Percentiles rank a stretch among this genome's conserved stretches.
Evolutionary conservation across 768 basidiomycete genomes (phyloP).

Genomic region (Lentinula aciculospora): DNA sequence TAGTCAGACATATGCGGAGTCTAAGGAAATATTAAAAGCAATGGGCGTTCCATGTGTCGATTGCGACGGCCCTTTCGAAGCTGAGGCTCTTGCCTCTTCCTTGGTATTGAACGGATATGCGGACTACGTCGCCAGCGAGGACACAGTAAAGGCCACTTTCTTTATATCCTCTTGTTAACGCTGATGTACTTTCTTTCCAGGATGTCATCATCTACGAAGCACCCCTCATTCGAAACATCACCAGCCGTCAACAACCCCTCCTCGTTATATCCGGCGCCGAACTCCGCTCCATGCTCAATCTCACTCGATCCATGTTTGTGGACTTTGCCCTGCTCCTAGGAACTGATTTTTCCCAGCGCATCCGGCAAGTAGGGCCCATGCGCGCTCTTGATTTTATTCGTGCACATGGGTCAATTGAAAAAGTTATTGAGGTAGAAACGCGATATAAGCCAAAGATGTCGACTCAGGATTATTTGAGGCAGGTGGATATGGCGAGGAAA

Average conservation of each 20-base stretch:
- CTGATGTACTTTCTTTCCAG: conserved; percentile 25
- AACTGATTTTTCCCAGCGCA: conserved; percentile 85
- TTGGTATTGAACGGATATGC: conserved; percentile 71
- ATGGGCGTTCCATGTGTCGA: conserved; percentile 85
- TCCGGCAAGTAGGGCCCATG: conserved; percentile 74
- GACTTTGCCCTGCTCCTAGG: conserved; percentile 87
- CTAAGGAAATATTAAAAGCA: conserved; percentile 59
- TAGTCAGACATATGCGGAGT: conserved; percentile 60
- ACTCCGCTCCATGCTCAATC: conserved; percentile 50
- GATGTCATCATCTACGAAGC: conserved; percentile 82
- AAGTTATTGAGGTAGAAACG: conserved; percentile 45
- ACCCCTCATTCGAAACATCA: conserved; percentile 75
- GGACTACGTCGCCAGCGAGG: conserved; percentile 89
- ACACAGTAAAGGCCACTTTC: conserved; percentile 52
- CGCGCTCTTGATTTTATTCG: conserved; percentile 75
- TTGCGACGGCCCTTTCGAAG: conserved; percentile 66
- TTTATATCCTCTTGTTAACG: neutral
- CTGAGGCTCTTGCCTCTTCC: conserved; percentile 79
- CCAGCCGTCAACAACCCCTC: conserved; percentile 54
- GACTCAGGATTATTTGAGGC: conserved; percentile 49
- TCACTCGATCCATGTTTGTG: conserved; percentile 56
- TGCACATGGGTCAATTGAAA: conserved; percentile 67
- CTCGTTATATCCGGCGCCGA: conserved; percentile 57
- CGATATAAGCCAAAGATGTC: conserved; percentile 48
- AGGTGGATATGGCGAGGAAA: conserved; percentile 55